A percentile compares a stretch with the other conserved stretches of the same genome.
phyloP scores from a whole-genome alignment of 1,284 basidiomycete genomes.

The Xerocomus amazonicus region DNA sequence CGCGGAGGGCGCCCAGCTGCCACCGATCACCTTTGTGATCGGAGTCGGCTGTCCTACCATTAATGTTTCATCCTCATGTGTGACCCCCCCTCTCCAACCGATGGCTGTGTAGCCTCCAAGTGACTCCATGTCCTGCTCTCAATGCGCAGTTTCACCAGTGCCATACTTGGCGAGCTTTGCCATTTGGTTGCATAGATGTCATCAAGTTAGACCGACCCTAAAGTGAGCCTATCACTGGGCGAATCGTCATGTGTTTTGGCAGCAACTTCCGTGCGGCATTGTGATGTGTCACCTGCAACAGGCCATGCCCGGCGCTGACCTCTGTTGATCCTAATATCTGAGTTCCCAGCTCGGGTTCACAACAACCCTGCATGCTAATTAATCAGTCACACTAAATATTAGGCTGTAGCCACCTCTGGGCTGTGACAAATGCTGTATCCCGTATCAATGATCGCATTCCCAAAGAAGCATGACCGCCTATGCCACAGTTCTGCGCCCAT shows the following conservation, averaged over 20 bases:
- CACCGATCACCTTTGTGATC: conserved; percentile 31
- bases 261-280: neutral
- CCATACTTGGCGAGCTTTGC: neutral
- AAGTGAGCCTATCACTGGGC: neutral
- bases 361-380: conserved; percentile 28
- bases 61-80: conserved; percentile 5
- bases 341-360: conserved; percentile 10
- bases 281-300: conserved; percentile 2
- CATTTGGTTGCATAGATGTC: neutral
- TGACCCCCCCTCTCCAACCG: neutral
- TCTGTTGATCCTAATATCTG: neutral
- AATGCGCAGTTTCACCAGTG: neutral
- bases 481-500: conserved; percentile 31
- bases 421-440: conserved; percentile 18
- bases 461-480: conserved; percentile 5
- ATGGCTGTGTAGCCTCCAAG: neutral
- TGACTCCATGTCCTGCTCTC: neutral
- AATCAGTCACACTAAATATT: conserved; percentile 14
- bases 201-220: neutral
- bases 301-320: neutral
- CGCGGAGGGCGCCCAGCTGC: conserved; percentile 23
- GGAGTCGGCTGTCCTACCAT: conserved; percentile 14
- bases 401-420: conserved; percentile 18
- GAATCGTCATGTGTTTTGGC: neutral
- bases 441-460: conserved; percentile 11